Conservation (phyloP, 2,329 filamentous ascomycete species). For the Neurospora crassa region DNA sequence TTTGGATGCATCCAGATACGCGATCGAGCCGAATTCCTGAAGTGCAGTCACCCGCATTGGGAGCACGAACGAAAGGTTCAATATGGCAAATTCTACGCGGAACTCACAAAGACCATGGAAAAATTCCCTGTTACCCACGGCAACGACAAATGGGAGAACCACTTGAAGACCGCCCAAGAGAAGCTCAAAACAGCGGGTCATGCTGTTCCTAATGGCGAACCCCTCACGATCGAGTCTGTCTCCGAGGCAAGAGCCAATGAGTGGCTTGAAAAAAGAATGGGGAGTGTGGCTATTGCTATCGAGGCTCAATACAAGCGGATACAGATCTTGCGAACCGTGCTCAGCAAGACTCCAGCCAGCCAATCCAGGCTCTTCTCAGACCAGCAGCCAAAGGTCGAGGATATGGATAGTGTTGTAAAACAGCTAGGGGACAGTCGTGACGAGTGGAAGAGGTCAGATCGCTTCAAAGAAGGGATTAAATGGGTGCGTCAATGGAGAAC, state of each 20-base stretch:
- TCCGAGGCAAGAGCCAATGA: background rate
- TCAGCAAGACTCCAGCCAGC: background rate
- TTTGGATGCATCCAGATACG: conserved; percentile 8
- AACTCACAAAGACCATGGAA: no score
- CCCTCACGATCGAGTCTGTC: background rate
- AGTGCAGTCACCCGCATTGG: conserved; percentile 1
- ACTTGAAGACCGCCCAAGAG: background rate
- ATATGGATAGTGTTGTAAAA: background rate
- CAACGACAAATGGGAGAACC: background rate
- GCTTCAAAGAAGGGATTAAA: background rate
- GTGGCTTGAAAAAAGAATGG: conserved; percentile 2
- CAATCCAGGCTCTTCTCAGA: background rate
- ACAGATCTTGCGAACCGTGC: conserved; percentile 1
- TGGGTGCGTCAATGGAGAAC: background rate
- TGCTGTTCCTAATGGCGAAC: background rate
- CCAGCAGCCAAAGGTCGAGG: background rate
- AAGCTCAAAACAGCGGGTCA: background rate
- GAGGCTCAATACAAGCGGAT: conserved; percentile 11
- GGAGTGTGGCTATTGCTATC: conserved; percentile 6
- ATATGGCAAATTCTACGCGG: background rate
- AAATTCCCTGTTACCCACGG: background rate
- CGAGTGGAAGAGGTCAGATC: background rate
- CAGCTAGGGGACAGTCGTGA: background rate
- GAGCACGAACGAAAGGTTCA: background rate
- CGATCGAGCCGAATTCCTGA: background rate